phyloP scores from a whole-genome alignment of 2,329 filamentous ascomycete species.

The Metarhizium anisopliae region DNA sequence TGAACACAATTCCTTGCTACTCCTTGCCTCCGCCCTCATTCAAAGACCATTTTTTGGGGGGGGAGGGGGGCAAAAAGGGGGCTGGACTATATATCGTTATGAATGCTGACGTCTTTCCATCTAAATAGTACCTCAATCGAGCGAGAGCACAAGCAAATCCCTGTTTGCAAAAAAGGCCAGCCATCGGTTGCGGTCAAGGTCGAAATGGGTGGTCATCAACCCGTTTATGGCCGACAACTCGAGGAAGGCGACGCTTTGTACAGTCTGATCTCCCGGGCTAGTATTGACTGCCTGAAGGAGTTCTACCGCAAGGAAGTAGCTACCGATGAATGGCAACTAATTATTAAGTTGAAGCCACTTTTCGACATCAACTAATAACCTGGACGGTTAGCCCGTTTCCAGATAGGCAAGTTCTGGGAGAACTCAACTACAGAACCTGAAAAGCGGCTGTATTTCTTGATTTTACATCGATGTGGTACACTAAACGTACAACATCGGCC shows the following conservation, averaged over 20 bases:
- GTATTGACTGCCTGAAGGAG: conserved; percentile 93
- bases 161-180: conserved; percentile 87
- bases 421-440: neutral
- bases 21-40: neutral
- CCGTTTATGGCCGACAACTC: conserved; percentile 86
- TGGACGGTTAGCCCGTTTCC: neutral
- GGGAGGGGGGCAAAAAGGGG: too few species aligned
- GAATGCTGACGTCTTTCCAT: neutral
- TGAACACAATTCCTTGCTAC: neutral
- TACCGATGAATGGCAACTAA: conserved; percentile 89
- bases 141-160: conserved; percentile 92
- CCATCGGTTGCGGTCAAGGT: conserved; percentile 98
- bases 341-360: conserved; percentile 89
- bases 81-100: neutral
- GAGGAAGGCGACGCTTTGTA: conserved; percentile 87
- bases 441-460: neutral
- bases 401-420: neutral
- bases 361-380: conserved; percentile 69
- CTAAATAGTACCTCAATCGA: conserved; percentile 76
- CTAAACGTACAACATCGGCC: neutral
- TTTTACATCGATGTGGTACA: neutral
- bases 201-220: conserved; percentile 85
- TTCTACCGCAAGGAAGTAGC: conserved; percentile 82
- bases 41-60: neutral
- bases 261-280: conserved; percentile 75